These are phyloP conservation scores for Oidiodendron maius DNA, from an alignment of 495 filamentous ascomycete genomes.

Conservation along the genomic window DNA sequence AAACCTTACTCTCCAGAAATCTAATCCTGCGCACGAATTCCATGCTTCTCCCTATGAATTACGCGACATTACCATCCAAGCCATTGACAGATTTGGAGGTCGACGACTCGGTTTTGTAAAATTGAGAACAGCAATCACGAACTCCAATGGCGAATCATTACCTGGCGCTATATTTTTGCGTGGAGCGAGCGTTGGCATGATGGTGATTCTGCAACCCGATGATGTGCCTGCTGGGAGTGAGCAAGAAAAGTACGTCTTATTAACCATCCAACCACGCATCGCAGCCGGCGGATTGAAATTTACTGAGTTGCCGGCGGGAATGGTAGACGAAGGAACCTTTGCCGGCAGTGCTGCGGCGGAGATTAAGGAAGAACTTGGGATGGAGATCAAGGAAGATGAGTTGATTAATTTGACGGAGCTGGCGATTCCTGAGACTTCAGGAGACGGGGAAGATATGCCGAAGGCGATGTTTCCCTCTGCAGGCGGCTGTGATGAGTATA, in stretches of 20 bases:
- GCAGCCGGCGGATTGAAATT: constrained; percentile 71
- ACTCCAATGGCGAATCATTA: constrained; percentile 55
- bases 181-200: constrained; percentile 76
- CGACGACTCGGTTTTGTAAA: constrained; percentile 74
- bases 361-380: constrained; percentile 71
- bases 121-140: constrained; percentile 59
- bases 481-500: constrained; percentile 81
- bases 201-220: constrained; percentile 72
- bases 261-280: constrained; percentile 80
- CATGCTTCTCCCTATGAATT: constrained; percentile 64
- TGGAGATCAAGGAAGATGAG: constrained; percentile 42
- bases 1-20: constrained; percentile 56
- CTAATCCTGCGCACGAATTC: constrained; percentile 58
- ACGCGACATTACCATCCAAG: constrained; percentile 63
- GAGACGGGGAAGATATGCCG: constrained; percentile 42
- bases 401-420: constrained; percentile 67
- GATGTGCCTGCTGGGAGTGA: constrained; percentile 41
- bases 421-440: constrained; percentile 32
- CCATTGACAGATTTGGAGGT: constrained; percentile 65
- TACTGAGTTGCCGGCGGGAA: constrained; percentile 80
- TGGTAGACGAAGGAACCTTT: constrained; percentile 82
- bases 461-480: constrained; percentile 67
- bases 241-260: constrained; percentile 60
- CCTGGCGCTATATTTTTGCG: constrained; percentile 77
- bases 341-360: constrained; percentile 73